Evolutionary conservation across 305 asterid genomes (phyloP), one percentile per base, ranked within the genome.

Genomic region (Stenogyne calaminthoides): DNA sequence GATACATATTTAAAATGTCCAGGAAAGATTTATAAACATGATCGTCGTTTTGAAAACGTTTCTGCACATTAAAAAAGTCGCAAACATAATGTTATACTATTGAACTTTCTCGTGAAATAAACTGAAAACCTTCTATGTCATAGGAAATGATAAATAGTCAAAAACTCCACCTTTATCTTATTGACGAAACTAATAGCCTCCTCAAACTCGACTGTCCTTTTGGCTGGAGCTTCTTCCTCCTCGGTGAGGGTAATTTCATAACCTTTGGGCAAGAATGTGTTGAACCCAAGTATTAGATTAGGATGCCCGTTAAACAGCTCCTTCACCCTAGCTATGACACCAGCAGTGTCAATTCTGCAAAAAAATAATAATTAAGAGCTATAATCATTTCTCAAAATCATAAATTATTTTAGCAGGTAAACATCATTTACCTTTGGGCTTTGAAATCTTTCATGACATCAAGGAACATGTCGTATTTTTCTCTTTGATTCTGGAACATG

Each of bases 361-460:
- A 32, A 66, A 72, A 84, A 58, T 72, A 52, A 40, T 62, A 46
- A 60, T 40, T 68, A 74, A 54, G 69, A 42, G 77, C 82, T 46
- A 71, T 39, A 40, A 58, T 15, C 55, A 68, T 55, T 64, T 56
- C 67, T 67, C 51, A 58, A 64, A 42, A 22, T 16, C 46, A 18
- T 54, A 76, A 36, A 39, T 49, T 34, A 69, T 57, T 69, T 25
- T 60, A 61, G 46, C 55, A 59, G 61, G 58, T 63, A 32, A 71
- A 67, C 69, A 42, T 7, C 39, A 36, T 68, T 40, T 82, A 92
- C 97, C 97, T 88, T 84, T 91, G 96, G 64, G 93, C 98, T 90
- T 94, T 92, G 74, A 94, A 94, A 79, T 88, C 97, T 80, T 94
- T 94, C 99, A 94, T 94, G 77, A 90, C 97, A 80, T 91, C 97